These are phyloP conservation scores for Agapanthus africanus DNA, from an alignment of 106 monocot species.

Conservation along the genomic window DNA sequence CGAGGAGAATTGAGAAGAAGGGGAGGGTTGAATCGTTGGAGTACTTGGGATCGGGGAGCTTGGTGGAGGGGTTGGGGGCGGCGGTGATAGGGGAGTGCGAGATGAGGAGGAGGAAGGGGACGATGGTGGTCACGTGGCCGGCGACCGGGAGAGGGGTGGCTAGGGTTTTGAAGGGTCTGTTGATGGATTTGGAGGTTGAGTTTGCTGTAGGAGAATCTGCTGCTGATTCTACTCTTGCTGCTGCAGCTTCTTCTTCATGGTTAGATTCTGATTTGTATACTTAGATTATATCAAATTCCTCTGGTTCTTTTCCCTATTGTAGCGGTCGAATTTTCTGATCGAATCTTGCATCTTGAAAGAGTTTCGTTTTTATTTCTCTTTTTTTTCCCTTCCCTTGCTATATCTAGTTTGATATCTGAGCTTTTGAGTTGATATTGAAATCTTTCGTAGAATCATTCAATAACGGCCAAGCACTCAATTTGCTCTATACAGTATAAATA, in stretches of 20 bases:
- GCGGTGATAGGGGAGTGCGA: constrained; percentile 61
- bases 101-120: constrained; percentile 49
- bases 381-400: no score
- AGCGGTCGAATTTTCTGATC: no score
- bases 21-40: constrained; percentile 12
- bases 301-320: no score
- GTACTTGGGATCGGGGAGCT: constrained; percentile 55
- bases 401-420: no score
- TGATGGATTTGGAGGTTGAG: constrained; percentile 25
- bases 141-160: constrained; percentile 22
- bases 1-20: constrained; percentile 24
- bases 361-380: no score
- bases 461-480: no score
- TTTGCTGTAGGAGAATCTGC: constrained; percentile 1
- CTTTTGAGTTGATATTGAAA: no score
- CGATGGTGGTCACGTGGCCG: constrained; percentile 59
- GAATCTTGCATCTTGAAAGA: no score
- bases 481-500: no score
- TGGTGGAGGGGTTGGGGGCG: constrained; percentile 65
- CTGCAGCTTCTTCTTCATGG: neutral
- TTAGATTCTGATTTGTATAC: constrained; percentile 3
- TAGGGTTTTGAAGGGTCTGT: constrained; percentile 7
- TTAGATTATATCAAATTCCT: neutral
- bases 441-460: no score
- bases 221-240: no score